Conservation (phyloP, 176 grass and related monocot genomes). For the maize (Zea mays) region DNA sequence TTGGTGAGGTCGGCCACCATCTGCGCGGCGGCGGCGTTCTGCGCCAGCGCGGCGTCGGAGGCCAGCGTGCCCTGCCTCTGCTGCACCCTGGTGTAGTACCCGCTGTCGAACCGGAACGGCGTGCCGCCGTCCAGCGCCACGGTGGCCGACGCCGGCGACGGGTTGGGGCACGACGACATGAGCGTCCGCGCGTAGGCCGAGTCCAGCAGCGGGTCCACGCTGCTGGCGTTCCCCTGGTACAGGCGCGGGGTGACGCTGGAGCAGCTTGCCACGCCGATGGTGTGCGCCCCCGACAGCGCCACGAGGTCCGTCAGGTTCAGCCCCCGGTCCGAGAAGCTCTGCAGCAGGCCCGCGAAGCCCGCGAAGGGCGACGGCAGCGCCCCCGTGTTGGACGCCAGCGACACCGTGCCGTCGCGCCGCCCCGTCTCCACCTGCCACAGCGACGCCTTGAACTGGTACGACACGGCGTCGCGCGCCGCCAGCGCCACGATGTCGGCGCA, state of each 20-base stretch:
- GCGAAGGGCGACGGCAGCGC: slow-evolving; percentile 43
- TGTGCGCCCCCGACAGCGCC: slow-evolving; percentile 57
- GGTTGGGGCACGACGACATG: slow-evolving; percentile 44
- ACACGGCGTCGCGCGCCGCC: slow-evolving; percentile 62
- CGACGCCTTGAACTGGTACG: slow-evolving; percentile 46
- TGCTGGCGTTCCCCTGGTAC: slow-evolving; percentile 47
- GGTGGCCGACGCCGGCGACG: not conserved
- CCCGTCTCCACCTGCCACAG: slow-evolving; percentile 65
- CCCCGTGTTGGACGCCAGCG: slow-evolving; percentile 38
- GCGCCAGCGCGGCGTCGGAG: slow-evolving; percentile 57
- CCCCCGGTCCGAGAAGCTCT: slow-evolving; percentile 40
- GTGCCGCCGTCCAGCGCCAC: slow-evolving; percentile 46
- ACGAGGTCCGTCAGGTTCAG: slow-evolving; percentile 54
- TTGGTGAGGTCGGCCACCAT: slow-evolving; percentile 43
- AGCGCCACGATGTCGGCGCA: slow-evolving; percentile 63
- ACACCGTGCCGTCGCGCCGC: slow-evolving; percentile 42
- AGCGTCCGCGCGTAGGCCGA: slow-evolving; percentile 44
- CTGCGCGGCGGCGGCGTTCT: slow-evolving; percentile 38
- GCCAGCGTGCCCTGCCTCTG: slow-evolving; percentile 33
- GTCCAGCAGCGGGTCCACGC: slow-evolving; percentile 51
- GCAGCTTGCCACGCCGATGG: slow-evolving; percentile 60
- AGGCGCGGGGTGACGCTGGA: slow-evolving; percentile 44
- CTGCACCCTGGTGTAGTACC: slow-evolving; percentile 45
- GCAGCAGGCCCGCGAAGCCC: not conserved
- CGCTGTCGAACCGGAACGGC: slow-evolving; percentile 44